Evolutionary conservation across 306 rosid genomes (phyloP), one percentile per base, ranked within the genome.

Genomic region (Castanospermum australe): DNA sequence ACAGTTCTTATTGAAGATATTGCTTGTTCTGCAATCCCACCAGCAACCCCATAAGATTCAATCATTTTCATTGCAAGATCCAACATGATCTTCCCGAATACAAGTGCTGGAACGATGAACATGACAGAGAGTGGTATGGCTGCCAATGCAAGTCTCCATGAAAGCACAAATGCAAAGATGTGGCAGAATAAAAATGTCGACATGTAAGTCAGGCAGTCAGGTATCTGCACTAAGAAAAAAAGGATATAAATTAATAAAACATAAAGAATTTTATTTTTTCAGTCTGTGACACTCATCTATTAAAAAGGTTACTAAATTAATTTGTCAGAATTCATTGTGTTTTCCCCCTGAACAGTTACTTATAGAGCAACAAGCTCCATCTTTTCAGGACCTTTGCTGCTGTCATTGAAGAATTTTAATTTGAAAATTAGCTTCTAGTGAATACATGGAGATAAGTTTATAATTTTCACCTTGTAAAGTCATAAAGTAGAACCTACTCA

Each of bases 131-230:
- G 87, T 3, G 98, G 97, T 75, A 92, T 73, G 10, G 92, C 96
- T 51, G 98, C 97, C 68, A 92, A 70, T 10, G 97, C 77, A 59
- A 94, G 87, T 55, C 95, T 90, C 98, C 97, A 94, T 73, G 98
- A 92, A 17, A 88, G 82, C 22, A 20, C 45, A 79, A 92, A 87
- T 74, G 97, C 97, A 82, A 91, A 94, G 83, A 94, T 79, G 84
- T 94, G 97, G 82, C 97, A 92, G 87, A 86, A 91, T 57, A 94
- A 28, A 86, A 92, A 88, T 71, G 99, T 91, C 45, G 99, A 92
- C 92, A 88, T 79, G 88, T 88, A 85, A 20, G 99, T 84, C 79
- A 94, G 67, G 86, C 89, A 88, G 59, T 89, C 88, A 1, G 99
- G 97, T 76, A 92, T 89, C 99, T 94, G 47, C 90, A 83, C 33